Base-by-base conservation (phyloP, 371 early-diverging fungal species). In the Thermomucor indicae-seudaticae region DNA sequence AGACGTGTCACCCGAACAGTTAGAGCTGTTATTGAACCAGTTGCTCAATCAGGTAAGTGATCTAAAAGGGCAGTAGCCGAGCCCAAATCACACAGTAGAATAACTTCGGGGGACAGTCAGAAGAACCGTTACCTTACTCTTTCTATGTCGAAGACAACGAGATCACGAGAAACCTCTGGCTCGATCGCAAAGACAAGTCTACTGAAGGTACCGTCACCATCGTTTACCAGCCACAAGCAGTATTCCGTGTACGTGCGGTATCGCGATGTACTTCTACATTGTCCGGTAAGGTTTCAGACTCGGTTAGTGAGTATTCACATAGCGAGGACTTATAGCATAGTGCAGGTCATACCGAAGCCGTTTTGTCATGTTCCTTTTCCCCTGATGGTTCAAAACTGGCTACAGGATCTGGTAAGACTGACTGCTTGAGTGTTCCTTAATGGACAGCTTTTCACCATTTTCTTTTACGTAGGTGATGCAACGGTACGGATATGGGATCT, bases 401-500 rank as follows among this genome's bases (percentile, higher is more conserved):
- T 14, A 91, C 92, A 14, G 99, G 94, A 29, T 93, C 95, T n/a
- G 89, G 71, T 70, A 60, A 31, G 20, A 11, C 23, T 23, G 0
- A 0, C 27, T 43, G 25, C n/a, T 20, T 19, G 25, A 16, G 6
- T 42, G 14, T 42, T 3, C 12, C 17, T 20, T 42, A 17, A 42
- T 27, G 11, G 16, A 16, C 27, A 40, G 22, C 1, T 16, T 30
- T 37, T 7, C 24, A 41, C 23, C 38, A 4, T 22, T 8, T 7
- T 28, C 25, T 20, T 41, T 41, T 16, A 24, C 11, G 48, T 43
- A 55, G 84, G 96, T 20, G 99, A 98, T 67, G 89, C 88, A 1
- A 95, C 93, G 2, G 93, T 97, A 24, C 85, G 96, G 37, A 81
- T 98, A 43, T 98, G 99, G 99, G 99, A 98, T 82, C 64, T 96